phyloP scores from a whole-genome alignment of 1,284 basidiomycete genomes.

The Athelia sp. region DNA sequence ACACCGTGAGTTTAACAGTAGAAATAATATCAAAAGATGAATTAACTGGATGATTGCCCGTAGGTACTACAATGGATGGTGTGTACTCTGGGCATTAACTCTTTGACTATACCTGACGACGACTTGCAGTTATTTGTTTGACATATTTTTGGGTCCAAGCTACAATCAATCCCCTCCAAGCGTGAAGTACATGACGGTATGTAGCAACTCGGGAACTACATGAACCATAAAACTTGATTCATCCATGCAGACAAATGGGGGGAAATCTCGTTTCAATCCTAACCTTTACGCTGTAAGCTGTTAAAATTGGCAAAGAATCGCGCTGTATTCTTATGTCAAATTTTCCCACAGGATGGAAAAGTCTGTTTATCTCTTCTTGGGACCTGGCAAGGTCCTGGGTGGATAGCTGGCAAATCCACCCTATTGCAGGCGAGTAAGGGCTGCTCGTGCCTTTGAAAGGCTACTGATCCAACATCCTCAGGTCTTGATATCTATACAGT shows the following conservation, averaged over 20 bases:
- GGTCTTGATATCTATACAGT: slow-evolving; percentile 91
- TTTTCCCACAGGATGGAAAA: slow-evolving; percentile 69
- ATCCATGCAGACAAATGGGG: slow-evolving; percentile 70
- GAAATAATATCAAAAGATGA: slow-evolving; percentile 2
- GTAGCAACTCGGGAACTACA: slow-evolving; percentile 12
- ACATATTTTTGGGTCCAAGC: slow-evolving; percentile 82
- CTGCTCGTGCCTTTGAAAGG: background rate
- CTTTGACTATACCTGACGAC: slow-evolving; percentile 6
- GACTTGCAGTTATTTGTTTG: slow-evolving; percentile 64
- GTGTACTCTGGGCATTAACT: slow-evolving; percentile 17
- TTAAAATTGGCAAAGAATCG: background rate
- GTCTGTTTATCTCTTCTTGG: slow-evolving; percentile 89
- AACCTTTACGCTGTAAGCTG: slow-evolving; percentile 78
- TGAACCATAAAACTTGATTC: slow-evolving; percentile 1
- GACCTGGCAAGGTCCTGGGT: slow-evolving; percentile 88
- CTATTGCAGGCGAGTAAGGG: slow-evolving; percentile 60
- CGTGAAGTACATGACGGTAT: slow-evolving; percentile 87
- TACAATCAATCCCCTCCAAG: slow-evolving; percentile 80
- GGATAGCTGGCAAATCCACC: slow-evolving; percentile 83
- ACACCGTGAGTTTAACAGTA: slow-evolving; percentile 70
- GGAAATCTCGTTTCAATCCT: slow-evolving; percentile 86
- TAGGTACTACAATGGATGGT: slow-evolving; percentile 84
- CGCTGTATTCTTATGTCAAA: slow-evolving; percentile 1
- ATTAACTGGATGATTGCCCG: background rate
- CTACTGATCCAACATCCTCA: slow-evolving; percentile 22